Conservation (phyloP, 257 asterid species). For the Salvia miltiorrhiza region DNA sequence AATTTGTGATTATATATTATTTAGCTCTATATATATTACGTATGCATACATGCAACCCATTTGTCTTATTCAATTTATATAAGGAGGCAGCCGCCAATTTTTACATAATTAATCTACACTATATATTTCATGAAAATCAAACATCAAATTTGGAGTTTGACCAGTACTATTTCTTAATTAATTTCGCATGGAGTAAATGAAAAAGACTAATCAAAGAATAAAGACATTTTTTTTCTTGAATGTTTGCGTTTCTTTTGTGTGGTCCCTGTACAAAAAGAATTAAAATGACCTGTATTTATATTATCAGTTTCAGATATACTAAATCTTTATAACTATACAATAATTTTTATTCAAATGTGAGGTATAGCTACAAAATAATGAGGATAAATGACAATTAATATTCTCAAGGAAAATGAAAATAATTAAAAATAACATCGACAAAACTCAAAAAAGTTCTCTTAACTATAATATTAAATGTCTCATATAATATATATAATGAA, state of each 20-base stretch:
- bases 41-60: constrained; percentile 1
- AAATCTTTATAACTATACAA: background rate
- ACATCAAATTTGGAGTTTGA: background rate
- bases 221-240: background rate
- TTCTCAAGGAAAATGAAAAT: background rate
- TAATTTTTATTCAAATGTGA: background rate
- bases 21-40: background rate
- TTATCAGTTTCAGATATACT: background rate
- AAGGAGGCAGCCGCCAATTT: constrained; percentile 3
- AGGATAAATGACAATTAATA: background rate
- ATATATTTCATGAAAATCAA: background rate
- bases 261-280: background rate
- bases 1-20: too few relatives aligned
- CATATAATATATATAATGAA: background rate
- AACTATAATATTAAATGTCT: background rate
- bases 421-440: background rate
- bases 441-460: background rate
- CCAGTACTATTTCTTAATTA: background rate
- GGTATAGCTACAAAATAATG: background rate
- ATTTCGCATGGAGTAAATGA: background rate
- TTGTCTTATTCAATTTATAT: background rate
- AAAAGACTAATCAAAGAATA: background rate
- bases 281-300: background rate
- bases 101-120: background rate
- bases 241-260: background rate